phyloP scores from a whole-genome alignment of 805 yeast genomes.

The Wickerhamiella sergipiensis region DNA sequence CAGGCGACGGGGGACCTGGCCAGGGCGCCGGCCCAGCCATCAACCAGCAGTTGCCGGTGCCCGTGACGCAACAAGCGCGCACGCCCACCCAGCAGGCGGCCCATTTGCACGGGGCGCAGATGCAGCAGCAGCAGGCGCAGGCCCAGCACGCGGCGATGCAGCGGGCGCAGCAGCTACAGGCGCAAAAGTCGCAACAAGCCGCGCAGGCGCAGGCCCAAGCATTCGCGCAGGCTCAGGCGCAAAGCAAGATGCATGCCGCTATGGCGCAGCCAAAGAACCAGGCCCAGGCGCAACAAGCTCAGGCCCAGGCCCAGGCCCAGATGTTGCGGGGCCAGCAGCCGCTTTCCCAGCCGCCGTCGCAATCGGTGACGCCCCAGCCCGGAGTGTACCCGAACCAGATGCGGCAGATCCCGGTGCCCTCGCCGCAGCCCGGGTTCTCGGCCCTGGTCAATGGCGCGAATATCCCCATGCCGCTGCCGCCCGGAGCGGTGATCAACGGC shows the following conservation, averaged over 20 bases:
- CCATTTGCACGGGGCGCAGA: not conserved
- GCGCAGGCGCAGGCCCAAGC: not conserved
- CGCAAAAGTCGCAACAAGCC: conserved; percentile 7
- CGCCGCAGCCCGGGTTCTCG: not conserved
- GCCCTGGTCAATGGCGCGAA: not conserved
- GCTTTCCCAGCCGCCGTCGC: conserved; percentile 10
- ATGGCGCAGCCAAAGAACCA: conserved; percentile 5
- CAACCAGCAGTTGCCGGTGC: not conserved
- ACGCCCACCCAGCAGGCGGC: not conserved
- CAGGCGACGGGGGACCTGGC: not conserved
- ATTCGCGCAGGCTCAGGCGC: conserved; percentile 13
- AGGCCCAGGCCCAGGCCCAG: conserved; percentile 8
- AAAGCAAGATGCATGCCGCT: conserved; percentile 1
- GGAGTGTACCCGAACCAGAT: not conserved
- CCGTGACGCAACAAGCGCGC: not conserved
- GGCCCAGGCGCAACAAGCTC: conserved; percentile 14
- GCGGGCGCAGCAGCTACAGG: not conserved
- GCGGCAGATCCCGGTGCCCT: not conserved
- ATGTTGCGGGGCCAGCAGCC: conserved; percentile 9
- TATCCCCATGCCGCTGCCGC: not conserved
- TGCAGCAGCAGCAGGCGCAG: not conserved
- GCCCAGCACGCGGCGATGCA: not conserved
- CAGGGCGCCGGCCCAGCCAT: not conserved
- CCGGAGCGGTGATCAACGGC: not conserved
- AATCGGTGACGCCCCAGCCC: conserved; percentile 1